Evolutionary conservation across 2,329 filamentous ascomycete species (phyloP), one percentile per base, ranked within the genome.

Genomic region (Epichloe typhina): DNA sequence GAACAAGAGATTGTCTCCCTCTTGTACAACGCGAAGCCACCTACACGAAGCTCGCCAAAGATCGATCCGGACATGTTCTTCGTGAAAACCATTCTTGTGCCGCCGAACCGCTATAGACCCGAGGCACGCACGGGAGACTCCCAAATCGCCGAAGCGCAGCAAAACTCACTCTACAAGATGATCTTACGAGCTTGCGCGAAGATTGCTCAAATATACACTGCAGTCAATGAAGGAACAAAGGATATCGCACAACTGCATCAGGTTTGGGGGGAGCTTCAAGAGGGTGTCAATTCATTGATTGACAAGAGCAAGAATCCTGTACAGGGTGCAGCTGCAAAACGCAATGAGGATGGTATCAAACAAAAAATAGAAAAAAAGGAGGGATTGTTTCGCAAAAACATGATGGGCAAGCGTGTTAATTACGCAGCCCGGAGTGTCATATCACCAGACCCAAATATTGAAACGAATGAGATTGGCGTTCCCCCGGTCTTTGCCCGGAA

Each of bases 381-480:
- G 64, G 93, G 93, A 57, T 76, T 98, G 33, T 98, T 98, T 74
- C 79, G 93, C 60, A 97, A 95, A 74, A 96, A 98, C 69, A 97
- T 98, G 93, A 98, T 98, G 93, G 93, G 93, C 54, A 98, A 98
- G 75, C 89, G 93, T 73, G 93, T 98, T 70, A 97, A 98, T 67
- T 97, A 93, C 65, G 93, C 93, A 47, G 93, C 93, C 38, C 85
- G 93, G 66, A 95, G 87, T 76, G 93, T 98, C 65, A 98, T 98
- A 59, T 97, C 91, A 9, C 93, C 93, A 0, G 93, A 98, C 64
- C 93, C 93, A 3, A 98, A 97, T 63, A 95, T 98, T 61, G 93
- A 98, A 67, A 97, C 93, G 17, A 97, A 95, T 66, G 93, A 98
- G 69, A 97, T 98, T 57, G 93, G 93, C 66, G 91, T 98, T 3